phyloP scores from a whole-genome alignment of 2,329 filamentous ascomycete genomes.

The Aspergillus udagawae region DNA sequence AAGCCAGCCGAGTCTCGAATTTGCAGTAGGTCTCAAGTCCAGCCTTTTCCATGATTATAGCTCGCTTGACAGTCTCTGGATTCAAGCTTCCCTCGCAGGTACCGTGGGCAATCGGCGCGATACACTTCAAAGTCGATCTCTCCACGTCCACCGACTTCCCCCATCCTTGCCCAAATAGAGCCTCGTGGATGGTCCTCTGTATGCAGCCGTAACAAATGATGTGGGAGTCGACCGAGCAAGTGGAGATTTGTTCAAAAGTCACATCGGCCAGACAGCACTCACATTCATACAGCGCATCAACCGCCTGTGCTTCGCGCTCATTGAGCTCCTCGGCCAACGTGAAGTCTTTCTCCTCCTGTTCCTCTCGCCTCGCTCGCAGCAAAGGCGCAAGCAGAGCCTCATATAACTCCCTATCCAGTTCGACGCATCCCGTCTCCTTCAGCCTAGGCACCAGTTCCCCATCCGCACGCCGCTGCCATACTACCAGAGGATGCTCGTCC shows the following conservation, averaged over 20 bases:
- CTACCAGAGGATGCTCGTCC: conserved; percentile 38
- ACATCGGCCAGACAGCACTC: conserved; percentile 47
- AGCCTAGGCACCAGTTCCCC: conserved; percentile 31
- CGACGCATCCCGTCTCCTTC: conserved; percentile 40
- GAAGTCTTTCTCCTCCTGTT: conserved; percentile 36
- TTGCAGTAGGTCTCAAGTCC: conserved; percentile 68
- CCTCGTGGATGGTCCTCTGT: conserved; percentile 75
- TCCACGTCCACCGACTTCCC: conserved; percentile 70
- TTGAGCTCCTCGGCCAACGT: conserved; percentile 41
- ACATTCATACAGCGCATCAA: conserved; percentile 44
- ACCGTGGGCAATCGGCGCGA: conserved; percentile 68
- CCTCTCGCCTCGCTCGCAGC: conserved; percentile 29
- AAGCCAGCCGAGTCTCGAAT: conserved; percentile 74
- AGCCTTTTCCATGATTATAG: conserved; percentile 65
- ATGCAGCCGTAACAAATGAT: conserved; percentile 68
- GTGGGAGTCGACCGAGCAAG: conserved; percentile 42
- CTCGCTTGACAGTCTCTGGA: conserved; percentile 64
- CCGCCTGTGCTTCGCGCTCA: conserved; percentile 38
- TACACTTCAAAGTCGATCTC: conserved; percentile 72
- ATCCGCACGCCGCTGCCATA: conserved; percentile 34
- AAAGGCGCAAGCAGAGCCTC: conserved; percentile 36
- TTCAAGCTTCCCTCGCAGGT: conserved; percentile 70
- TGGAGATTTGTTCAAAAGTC: conserved; percentile 46
- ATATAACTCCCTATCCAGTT: conserved; percentile 43
- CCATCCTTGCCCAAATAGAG: conserved; percentile 92